These are phyloP conservation scores for Penicillium pancosmium DNA, from an alignment of 495 filamentous ascomycete species.

Conservation along the genomic window DNA sequence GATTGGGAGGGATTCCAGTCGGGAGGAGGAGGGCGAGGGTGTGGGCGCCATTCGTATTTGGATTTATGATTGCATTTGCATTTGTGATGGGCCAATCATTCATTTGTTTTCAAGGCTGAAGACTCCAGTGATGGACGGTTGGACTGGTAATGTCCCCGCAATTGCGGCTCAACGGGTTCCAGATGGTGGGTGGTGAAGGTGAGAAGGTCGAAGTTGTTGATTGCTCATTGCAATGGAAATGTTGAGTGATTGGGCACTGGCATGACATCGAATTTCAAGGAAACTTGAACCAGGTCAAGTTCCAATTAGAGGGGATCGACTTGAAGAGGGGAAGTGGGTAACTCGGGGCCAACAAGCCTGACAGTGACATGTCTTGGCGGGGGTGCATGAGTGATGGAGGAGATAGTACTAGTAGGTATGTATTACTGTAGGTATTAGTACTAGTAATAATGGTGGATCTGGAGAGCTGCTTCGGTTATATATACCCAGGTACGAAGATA, in stretches of 20 bases:
- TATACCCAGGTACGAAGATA: too few relatives aligned
- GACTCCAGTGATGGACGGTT: too few relatives aligned
- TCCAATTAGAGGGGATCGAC: not conserved
- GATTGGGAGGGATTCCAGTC: constrained; percentile 52
- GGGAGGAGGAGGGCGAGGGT: not conserved
- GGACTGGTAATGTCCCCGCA: not conserved
- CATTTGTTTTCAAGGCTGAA: not conserved
- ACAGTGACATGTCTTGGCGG: constrained; percentile 25
- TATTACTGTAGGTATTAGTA: too few relatives aligned
- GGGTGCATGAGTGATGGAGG: not conserved
- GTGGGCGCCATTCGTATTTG: constrained; percentile 12
- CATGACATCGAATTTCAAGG: too few relatives aligned
- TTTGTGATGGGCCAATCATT: not conserved
- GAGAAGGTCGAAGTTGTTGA: not conserved
- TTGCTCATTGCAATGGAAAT: not conserved
- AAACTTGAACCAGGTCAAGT: too few relatives aligned
- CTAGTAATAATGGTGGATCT: too few relatives aligned
- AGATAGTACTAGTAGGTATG: too few relatives aligned
- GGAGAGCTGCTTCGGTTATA: too few relatives aligned
- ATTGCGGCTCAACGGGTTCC: not conserved
- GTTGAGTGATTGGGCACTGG: too few relatives aligned
- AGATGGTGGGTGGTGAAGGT: not conserved
- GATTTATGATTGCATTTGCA: constrained; percentile 20
- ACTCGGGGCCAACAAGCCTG: constrained; percentile 6
- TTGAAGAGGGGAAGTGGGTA: constrained; percentile 23